Evolutionary conservation across 1,139 yeast species (phyloP), one percentile per base, ranked within the genome.

Genomic region (Arxiozyma slooffiae): DNA sequence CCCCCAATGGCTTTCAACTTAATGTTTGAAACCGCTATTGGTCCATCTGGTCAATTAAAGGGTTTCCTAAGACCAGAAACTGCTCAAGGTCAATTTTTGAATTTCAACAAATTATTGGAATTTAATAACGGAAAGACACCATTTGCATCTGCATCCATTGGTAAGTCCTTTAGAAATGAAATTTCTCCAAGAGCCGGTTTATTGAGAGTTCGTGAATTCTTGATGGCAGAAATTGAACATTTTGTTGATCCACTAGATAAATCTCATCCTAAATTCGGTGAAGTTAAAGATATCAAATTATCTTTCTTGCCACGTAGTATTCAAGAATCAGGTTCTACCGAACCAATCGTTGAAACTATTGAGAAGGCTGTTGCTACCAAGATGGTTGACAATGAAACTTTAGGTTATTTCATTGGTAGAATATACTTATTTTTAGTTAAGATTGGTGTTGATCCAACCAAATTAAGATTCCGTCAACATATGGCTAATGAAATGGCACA

Each of bases 401-500:
- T 94, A 63, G 99, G 98, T 67, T 94, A 90, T 75, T 94, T 94
- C 71, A 75, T 94, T 60, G 97, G 95, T 55, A 80, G 98, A 75
- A 92, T 94, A 64, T 87, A 83, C 72, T 72, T 75, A 62, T 94
- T 92, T 72, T 78, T 94, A 70, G 67, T 75, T 59, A 87, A 85
- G 68, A 88, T 94, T 66, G 99, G 99, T 74, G 89, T 90, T 57
- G 90, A 92, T 68, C 76, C 83, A 54, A 68, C 73, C 51, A 82
- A 89, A 67, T 73, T 92, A 70, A 82, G 99, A 72, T 94, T 94
- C 80, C 85, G 99, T 77, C 98, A 94, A 75, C 99, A 94, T 73
- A 84, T 94, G 95, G 77, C 82, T 60, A 94, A 92, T 69, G 99
- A 94, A 75, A 94, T 94, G 99, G 99, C 99, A 24, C 99, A 94